Evolutionary conservation across 1,284 basidiomycete species (phyloP).

Genomic region (Puccinia hordei): DNA sequence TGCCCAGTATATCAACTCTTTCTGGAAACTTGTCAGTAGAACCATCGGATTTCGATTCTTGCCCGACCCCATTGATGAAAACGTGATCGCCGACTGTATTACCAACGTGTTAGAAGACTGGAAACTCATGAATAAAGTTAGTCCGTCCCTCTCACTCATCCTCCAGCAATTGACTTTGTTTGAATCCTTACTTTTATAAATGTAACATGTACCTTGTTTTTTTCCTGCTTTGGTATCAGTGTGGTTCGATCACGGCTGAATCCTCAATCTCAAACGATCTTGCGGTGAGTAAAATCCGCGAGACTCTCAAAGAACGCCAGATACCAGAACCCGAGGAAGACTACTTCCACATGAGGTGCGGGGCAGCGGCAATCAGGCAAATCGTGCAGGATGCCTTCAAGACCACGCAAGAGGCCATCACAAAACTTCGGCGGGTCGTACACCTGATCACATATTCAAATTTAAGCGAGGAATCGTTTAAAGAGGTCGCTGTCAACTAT

Average conservation of each 20-base stretch:
- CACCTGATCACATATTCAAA: slow-evolving; percentile 1
- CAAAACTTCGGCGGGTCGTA: neutral
- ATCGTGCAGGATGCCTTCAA: slow-evolving; percentile 8
- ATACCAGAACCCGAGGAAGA: neutral
- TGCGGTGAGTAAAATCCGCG: slow-evolving; percentile 13
- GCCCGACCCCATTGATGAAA: neutral
- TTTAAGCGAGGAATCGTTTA: neutral
- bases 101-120: slow-evolving; percentile 1
- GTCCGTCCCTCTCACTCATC: neutral
- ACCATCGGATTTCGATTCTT: neutral
- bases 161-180: neutral
- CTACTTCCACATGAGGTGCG: slow-evolving; percentile 24
- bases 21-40: slow-evolving; percentile 11
- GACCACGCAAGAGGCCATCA: neutral
- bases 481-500: neutral
- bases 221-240: neutral
- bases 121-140: slow-evolving; percentile 1
- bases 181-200: neutral
- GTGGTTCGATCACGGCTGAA: slow-evolving; percentile 23
- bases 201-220: neutral
- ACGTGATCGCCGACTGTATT: neutral
- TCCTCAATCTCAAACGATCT: slow-evolving; percentile 6
- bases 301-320: slow-evolving; percentile 5
- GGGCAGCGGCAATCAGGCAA: neutral
- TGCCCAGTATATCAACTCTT: neutral